A percentile compares a stretch with the other conserved stretches of the same genome.
Conservation (phyloP, 73 alveolate genomes). For the Durusdinium trenchii region DNA sequence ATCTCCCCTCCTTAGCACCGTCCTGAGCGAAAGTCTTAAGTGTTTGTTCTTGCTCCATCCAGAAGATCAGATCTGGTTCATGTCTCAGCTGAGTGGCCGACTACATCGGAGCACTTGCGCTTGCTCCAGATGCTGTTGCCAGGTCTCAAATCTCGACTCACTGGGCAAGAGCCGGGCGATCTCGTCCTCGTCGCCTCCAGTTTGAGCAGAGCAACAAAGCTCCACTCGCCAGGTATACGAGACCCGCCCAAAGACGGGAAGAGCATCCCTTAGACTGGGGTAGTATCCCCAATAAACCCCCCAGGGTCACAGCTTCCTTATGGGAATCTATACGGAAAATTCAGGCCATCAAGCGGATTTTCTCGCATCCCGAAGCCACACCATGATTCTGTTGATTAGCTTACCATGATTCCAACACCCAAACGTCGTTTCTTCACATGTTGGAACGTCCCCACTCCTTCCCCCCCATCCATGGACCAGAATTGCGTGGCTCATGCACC, state of each 20-base stretch:
- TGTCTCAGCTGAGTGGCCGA: too few species aligned
- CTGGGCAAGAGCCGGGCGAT: conserved; percentile 8
- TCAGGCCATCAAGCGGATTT: background rate
- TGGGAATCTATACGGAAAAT: background rate
- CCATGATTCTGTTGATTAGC: background rate
- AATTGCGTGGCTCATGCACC: too few species aligned
- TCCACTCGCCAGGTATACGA: background rate
- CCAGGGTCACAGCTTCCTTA: too few species aligned
- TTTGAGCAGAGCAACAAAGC: background rate
- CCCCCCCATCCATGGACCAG: too few species aligned
- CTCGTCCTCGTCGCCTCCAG: conserved; percentile 38
- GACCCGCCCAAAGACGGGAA: background rate
- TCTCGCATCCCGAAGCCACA: background rate
- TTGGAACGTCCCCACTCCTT: too few species aligned
- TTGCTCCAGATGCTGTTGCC: background rate
- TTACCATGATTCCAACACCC: too few species aligned
- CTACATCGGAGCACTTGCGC: conserved; percentile 1
- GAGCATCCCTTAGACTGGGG: background rate
- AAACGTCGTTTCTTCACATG: too few species aligned
- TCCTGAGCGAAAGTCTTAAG: too few species aligned
- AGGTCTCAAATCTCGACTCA: background rate
- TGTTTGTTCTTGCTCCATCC: too few species aligned
- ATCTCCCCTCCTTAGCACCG: too few species aligned
- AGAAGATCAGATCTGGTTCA: too few species aligned
- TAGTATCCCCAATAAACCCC: too few species aligned